phyloP scores from a whole-genome alignment of 345 rosid genomes.

The Ailanthus altissimus region DNA sequence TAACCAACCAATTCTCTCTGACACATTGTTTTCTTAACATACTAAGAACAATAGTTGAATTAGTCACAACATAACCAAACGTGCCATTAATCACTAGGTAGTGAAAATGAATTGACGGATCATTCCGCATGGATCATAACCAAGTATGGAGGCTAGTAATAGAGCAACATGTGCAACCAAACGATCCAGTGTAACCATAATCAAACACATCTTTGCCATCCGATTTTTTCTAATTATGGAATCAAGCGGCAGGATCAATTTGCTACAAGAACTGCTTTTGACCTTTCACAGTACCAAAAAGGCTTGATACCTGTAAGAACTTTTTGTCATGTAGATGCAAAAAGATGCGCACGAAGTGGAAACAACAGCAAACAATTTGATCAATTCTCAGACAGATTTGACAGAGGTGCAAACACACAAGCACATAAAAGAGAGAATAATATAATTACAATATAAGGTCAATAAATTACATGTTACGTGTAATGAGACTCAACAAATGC shows the following conservation, averaged over 20 bases:
- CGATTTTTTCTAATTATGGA: background rate
- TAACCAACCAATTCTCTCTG: no score
- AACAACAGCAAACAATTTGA: background rate
- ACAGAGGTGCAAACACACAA: background rate
- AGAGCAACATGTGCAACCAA: no score
- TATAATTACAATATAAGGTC: conserved; percentile 33
- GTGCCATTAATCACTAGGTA: no score
- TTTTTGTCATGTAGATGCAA: background rate
- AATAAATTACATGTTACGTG: conserved; percentile 36
- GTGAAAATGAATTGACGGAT: background rate
- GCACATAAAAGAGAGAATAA: background rate
- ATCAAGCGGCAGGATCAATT: background rate
- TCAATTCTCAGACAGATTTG: no score
- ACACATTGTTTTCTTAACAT: no score
- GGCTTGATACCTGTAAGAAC: background rate
- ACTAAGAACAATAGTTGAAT: no score
- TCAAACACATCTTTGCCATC: background rate
- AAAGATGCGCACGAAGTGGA: background rate
- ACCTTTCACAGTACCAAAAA: background rate
- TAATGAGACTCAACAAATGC: conserved; percentile 37
- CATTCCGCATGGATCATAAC: background rate
- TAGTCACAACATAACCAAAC: no score
- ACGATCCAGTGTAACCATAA: no score
- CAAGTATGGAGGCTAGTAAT: no score
- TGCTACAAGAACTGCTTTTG: background rate